phyloP scores from a whole-genome alignment of 768 basidiomycete genomes.

The Suillus spraguei region DNA sequence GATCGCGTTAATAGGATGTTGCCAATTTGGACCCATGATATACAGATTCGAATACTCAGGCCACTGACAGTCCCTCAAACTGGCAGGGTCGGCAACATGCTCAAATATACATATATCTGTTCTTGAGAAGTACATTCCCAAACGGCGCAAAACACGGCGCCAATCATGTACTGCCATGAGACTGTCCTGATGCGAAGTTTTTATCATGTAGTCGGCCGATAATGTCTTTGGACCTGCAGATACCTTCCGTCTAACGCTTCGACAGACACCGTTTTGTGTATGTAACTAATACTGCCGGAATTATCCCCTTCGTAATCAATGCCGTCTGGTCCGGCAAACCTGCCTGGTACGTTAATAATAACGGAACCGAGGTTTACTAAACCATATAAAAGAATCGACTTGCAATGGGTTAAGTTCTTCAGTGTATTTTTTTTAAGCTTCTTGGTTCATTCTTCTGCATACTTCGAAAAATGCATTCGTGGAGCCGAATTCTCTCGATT shows the following conservation, averaged over 20 bases:
- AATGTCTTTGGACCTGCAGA: not conserved
- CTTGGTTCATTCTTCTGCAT: constrained; percentile 13
- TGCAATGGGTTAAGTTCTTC: not conserved
- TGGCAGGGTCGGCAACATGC: constrained; percentile 7
- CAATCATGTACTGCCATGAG: not conserved
- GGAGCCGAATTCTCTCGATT: constrained; percentile 30
- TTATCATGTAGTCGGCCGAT: not conserved
- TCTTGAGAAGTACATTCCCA: not conserved
- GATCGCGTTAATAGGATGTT: not conserved
- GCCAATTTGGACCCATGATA: not conserved
- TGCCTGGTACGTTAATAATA: constrained; percentile 12
- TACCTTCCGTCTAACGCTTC: too few relatives aligned
- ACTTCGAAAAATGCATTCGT: constrained; percentile 27
- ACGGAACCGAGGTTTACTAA: constrained; percentile 12
- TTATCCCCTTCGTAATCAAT: constrained; percentile 10
- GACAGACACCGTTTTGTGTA: not conserved
- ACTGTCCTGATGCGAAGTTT: not conserved
- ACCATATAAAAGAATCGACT: constrained; percentile 26
- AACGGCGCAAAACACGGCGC: not conserved
- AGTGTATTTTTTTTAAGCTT: constrained; percentile 26
- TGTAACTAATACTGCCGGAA: constrained; percentile 3
- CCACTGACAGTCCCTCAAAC: not conserved
- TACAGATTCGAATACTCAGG: too few relatives aligned
- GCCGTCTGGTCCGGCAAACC: constrained; percentile 9
- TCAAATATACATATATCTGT: not conserved